These are phyloP conservation scores for Fraxinus xanthoxyloides DNA, from an alignment of 305 asterid genomes.

Conservation along the genomic window DNA sequence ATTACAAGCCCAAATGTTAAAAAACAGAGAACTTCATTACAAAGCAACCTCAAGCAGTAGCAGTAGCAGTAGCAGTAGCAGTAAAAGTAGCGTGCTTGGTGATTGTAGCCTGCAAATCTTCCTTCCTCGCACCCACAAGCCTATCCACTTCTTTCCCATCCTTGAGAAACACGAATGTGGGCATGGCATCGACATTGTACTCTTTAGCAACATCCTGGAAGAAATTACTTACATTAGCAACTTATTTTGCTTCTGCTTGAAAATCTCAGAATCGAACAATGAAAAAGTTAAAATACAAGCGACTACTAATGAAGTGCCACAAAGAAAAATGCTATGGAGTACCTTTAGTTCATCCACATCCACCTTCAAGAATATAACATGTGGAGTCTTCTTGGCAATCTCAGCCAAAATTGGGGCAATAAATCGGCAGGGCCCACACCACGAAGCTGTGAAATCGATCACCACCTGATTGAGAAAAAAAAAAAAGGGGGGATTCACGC, in stretches of 20 bases:
- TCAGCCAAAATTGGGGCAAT: not conserved
- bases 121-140: constrained; percentile 60
- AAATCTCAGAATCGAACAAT: not conserved
- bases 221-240: not conserved
- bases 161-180: constrained; percentile 52
- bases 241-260: not conserved
- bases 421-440: not conserved
- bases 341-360: constrained; percentile 87
- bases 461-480: not conserved
- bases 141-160: constrained; percentile 50
- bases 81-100: constrained; percentile 34
- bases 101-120: constrained; percentile 33
- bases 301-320: not conserved
- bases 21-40: not conserved
- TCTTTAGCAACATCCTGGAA: constrained; percentile 45
- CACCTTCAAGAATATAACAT: constrained; percentile 66
- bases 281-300: not conserved
- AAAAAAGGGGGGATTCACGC: not conserved
- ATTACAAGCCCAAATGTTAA: not conserved
- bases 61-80: too few relatives aligned
- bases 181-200: constrained; percentile 57
- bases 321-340: not conserved
- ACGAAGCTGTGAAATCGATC: not conserved
- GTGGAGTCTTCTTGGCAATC: not conserved
- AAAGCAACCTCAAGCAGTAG: constrained; percentile 17